Evolutionary conservation across 179 eudicot species (phyloP), one percentile per base, ranked within the genome.

Genomic region (Amaranthus tricolor): DNA sequence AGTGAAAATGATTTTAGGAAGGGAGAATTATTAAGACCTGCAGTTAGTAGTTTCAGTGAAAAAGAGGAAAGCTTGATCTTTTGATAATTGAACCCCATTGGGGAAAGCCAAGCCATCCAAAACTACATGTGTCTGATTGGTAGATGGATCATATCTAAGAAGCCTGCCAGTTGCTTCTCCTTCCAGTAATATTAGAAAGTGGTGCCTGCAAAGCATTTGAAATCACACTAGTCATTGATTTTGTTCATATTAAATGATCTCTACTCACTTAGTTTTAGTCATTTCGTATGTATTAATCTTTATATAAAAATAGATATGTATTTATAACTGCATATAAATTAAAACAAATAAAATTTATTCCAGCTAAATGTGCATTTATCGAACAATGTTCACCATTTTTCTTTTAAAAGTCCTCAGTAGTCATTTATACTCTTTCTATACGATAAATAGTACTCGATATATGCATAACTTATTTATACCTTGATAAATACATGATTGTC

Each of bases 141-240:
- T 94, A 1, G 85, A 77, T 67, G 92, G 92, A 75, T 94, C 98
- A 80, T 92, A 94, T 82, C 96, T 86, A 6, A 94, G 91, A 8
- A 94, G 90, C 71, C 98, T 86, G 8, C 98, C 98, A 1, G 88
- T 92, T 54, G 91, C 82, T 84, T 92, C 97, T 75, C 98, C 97
- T 82, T 94, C 97, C 80, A 94, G 73, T 81, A 94, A 61, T 72
- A 90, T 90, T 44, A 88, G 70, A 71, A 94, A 94, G 80, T 94
- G 92, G 54, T 89, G 81, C 89, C 98, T 94, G 78, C 68, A 79
- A 43, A 6, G 16, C 20, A 63, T 8, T 3, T 45, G 6, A 54
- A 44, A 43, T 50, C n/a, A 5, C 12, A 65, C 15, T 9, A 52
- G 1, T 9, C 56, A 9, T 3, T 43, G 31, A 3, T 9, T 62